A percentile compares a stretch with the other conserved stretches of the same genome.
phyloP scores from a whole-genome alignment of 331 rosid genomes.

The Telfairia occidentalis region DNA sequence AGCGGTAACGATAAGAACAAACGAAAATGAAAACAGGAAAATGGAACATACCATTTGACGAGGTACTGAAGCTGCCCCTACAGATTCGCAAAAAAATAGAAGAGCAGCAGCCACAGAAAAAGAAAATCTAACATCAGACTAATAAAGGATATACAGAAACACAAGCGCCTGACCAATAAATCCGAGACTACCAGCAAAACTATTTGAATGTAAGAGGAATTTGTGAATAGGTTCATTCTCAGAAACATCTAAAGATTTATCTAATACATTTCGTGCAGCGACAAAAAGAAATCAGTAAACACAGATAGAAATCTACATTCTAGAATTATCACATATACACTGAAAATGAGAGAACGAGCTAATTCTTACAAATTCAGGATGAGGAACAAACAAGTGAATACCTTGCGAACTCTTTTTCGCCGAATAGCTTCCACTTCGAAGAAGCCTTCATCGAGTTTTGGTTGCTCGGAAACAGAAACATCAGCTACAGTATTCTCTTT shows the following conservation, averaged over 20 bases:
- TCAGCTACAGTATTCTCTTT: constrained; percentile 1
- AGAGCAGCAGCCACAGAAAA: neutral
- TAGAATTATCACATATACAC: too few species aligned
- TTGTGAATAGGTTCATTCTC: neutral
- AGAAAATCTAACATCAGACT: neutral
- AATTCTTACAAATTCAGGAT: neutral
- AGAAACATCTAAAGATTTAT: neutral
- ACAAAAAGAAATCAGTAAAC: too few species aligned
- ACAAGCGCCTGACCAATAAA: neutral
- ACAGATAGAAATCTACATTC: neutral
- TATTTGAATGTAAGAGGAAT: neutral
- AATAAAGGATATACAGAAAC: neutral
- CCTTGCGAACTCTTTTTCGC: constrained; percentile 75
- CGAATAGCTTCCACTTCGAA: constrained; percentile 76
- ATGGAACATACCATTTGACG: constrained; percentile 66
- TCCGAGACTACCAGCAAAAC: neutral
- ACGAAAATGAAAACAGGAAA: neutral
- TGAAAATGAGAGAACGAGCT: neutral
- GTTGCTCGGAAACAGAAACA: constrained; percentile 4
- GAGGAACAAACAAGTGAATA: neutral
- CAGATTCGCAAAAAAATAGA: neutral
- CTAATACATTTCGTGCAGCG: neutral
- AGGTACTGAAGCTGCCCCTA: constrained; percentile 82
- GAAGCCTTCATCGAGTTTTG: constrained; percentile 51
- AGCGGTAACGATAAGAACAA: neutral